Percentiles rank a stretch among this genome's conserved stretches.
phyloP scores from a whole-genome alignment of 768 basidiomycete genomes.

The Tulasnella sp. region DNA sequence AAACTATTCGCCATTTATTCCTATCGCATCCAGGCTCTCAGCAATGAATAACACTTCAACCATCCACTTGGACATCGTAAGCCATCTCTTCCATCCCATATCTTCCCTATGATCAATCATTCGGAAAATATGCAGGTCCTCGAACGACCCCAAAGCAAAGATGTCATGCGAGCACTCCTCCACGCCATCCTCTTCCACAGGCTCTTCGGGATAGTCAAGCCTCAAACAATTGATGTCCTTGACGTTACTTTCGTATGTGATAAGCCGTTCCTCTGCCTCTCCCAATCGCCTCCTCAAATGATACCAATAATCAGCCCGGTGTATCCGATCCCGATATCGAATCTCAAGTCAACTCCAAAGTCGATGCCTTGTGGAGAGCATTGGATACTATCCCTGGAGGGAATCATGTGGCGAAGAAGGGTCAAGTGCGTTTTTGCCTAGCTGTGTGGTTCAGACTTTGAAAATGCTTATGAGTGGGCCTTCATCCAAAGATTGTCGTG shows the following conservation, averaged over 20 bases:
- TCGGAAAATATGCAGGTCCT: constrained; percentile 39
- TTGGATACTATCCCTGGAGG: constrained; percentile 36
- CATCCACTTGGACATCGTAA: too few species aligned
- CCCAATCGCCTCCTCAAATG: background rate
- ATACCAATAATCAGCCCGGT: constrained; percentile 44
- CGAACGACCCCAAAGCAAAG: constrained; percentile 60
- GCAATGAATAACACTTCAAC: too few species aligned
- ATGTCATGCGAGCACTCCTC: constrained; percentile 64
- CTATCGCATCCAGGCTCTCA: too few species aligned
- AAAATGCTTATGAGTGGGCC: background rate
- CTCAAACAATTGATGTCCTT: constrained; percentile 63
- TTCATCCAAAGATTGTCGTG: constrained; percentile 43
- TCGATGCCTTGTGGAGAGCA: constrained; percentile 66
- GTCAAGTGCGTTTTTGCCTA: constrained; percentile 41
- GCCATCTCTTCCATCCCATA: too few species aligned
- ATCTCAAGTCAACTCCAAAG: constrained; percentile 59
- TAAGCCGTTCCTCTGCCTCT: background rate
- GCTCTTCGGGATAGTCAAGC: constrained; percentile 67
- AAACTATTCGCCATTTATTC: too few species aligned
- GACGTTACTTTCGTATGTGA: constrained; percentile 70
- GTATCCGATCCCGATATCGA: constrained; percentile 65
- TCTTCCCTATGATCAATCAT: too few species aligned
- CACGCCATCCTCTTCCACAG: constrained; percentile 78
- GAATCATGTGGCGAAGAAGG: constrained; percentile 35
- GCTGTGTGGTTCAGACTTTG: background rate